Conservation (phyloP, 495 filamentous ascomycete genomes). For the Mytilinidion resinicola region DNA sequence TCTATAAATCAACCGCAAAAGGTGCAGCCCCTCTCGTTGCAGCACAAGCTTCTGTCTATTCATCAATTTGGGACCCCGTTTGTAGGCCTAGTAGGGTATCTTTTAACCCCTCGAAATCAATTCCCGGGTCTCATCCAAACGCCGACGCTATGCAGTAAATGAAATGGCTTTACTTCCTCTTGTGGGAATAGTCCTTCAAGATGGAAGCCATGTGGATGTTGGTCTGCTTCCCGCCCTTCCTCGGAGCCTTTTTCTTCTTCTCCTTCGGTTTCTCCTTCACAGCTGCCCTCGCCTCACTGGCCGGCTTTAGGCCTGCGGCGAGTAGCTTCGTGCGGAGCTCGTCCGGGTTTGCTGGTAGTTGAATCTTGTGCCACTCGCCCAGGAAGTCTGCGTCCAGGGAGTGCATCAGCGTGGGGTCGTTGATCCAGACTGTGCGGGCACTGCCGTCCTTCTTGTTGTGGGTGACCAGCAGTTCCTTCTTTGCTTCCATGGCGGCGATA, state of each 20-base stretch:
- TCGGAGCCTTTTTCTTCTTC: constrained; percentile 58
- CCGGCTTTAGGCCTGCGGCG: constrained; percentile 34
- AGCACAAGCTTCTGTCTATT: no score
- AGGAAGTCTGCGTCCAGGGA: constrained; percentile 76
- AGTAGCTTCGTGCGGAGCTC: constrained; percentile 59
- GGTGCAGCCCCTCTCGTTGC: no score
- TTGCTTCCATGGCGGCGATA: constrained; percentile 68
- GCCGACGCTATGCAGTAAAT: constrained; percentile 15
- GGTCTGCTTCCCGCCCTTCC: constrained; percentile 75
- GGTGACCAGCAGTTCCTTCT: constrained; percentile 73
- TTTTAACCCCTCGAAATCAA: background rate
- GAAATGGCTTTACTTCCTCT: constrained; percentile 39
- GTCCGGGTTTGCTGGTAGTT: constrained; percentile 61
- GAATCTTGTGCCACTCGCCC: constrained; percentile 72
- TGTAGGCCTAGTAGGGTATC: background rate
- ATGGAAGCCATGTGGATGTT: constrained; percentile 90
- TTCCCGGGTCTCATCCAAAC: background rate
- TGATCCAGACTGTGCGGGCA: constrained; percentile 78
- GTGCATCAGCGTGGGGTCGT: constrained; percentile 71
- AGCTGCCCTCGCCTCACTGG: constrained; percentile 51
- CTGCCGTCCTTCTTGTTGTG: constrained; percentile 90
- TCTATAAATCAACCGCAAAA: no score
- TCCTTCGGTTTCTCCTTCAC: constrained; percentile 49
- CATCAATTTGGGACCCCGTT: no score
- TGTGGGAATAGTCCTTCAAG: constrained; percentile 73